Percentiles rank a stretch among this genome's conserved stretches.
Conservation (phyloP, 2,329 filamentous ascomycete species). For the Cordyceps tenuipes region DNA sequence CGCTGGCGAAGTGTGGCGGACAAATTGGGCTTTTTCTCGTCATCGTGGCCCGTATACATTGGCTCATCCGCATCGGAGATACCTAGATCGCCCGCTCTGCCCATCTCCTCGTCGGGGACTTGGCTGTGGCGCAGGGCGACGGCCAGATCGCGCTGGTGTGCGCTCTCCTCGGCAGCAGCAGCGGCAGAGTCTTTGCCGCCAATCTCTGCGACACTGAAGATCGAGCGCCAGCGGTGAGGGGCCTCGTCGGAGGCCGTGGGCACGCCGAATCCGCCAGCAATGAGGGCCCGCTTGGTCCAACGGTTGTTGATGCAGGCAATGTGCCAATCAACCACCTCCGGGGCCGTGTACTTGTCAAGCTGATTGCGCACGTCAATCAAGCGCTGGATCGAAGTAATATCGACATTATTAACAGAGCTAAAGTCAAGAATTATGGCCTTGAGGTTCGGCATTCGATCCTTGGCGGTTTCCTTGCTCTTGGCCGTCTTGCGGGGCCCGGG, state of each 20-base stretch:
- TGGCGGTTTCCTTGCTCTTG: slow-evolving; percentile 26
- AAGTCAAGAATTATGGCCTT: slow-evolving; percentile 93
- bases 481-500: slow-evolving; percentile 56
- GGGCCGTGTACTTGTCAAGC: slow-evolving; percentile 74
- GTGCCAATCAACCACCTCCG: slow-evolving; percentile 86
- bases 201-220: slow-evolving; percentile 87
- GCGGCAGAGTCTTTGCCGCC: slow-evolving; percentile 64
- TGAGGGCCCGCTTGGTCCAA: slow-evolving; percentile 88
- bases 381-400: slow-evolving; percentile 85
- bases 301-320: slow-evolving; percentile 88
- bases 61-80: slow-evolving; percentile 25
- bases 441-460: slow-evolving; percentile 54
- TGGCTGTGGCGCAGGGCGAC: slow-evolving; percentile 7
- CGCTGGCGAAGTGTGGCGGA: slow-evolving; percentile 14
- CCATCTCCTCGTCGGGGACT: slow-evolving; percentile 29
- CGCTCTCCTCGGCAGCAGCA: slow-evolving; percentile 54
- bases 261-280: slow-evolving; percentile 80
- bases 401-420: slow-evolving; percentile 86
- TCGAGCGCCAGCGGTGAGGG: slow-evolving; percentile 76
- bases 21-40: slow-evolving; percentile 28
- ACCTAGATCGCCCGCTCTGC: slow-evolving; percentile 20
- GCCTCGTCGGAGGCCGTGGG: slow-evolving; percentile 46
- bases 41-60: slow-evolving; percentile 13
- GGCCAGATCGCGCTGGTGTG: slow-evolving; percentile 38
- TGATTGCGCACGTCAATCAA: slow-evolving; percentile 93